A percentile compares a stretch with the other conserved stretches of the same genome.
Evolutionary conservation across 2,329 filamentous ascomycete genomes (phyloP).

Genomic region (Cercospora beticola): DNA sequence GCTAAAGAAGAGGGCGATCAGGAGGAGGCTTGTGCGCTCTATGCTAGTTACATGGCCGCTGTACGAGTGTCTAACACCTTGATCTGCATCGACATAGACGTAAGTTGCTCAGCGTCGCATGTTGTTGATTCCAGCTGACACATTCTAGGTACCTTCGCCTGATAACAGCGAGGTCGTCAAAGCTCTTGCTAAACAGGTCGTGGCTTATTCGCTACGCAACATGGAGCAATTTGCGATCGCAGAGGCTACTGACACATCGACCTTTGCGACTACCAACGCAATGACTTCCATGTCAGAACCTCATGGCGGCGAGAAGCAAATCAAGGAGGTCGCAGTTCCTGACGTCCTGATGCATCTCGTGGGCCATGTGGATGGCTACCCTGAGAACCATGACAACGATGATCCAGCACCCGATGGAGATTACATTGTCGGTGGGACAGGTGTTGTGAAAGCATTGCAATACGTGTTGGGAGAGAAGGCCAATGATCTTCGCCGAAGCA

Average conservation of each 20-base stretch:
- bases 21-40: constrained; percentile 91
- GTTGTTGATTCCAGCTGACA: constrained; percentile 6
- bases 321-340: constrained; percentile 64
- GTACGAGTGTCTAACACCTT: constrained; percentile 79
- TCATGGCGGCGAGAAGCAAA: constrained; percentile 49
- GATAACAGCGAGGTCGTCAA: constrained; percentile 89
- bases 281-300: constrained; percentile 45
- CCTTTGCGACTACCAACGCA: constrained; percentile 44
- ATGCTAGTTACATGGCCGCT: constrained; percentile 86
- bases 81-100: constrained; percentile 87
- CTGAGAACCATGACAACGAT: constrained; percentile 58
- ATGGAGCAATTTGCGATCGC: constrained; percentile 75
- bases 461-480: constrained; percentile 85
- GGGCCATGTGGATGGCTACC: constrained; percentile 61
- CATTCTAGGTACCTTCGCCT: constrained; percentile 60
- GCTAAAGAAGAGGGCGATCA: constrained; percentile 76
- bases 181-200: constrained; percentile 88
- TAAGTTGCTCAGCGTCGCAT: constrained; percentile 27
- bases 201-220: constrained; percentile 89
- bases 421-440: constrained; percentile 93
- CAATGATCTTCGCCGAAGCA: constrained; percentile 39
- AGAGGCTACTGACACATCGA: constrained; percentile 49
- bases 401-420: constrained; percentile 81
- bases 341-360: constrained; percentile 86
- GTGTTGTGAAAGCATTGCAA: constrained; percentile 88